A percentile compares a stretch with the other conserved stretches of the same genome.
Conservation (phyloP, 305 asterid species). For the Withania somnifera region DNA sequence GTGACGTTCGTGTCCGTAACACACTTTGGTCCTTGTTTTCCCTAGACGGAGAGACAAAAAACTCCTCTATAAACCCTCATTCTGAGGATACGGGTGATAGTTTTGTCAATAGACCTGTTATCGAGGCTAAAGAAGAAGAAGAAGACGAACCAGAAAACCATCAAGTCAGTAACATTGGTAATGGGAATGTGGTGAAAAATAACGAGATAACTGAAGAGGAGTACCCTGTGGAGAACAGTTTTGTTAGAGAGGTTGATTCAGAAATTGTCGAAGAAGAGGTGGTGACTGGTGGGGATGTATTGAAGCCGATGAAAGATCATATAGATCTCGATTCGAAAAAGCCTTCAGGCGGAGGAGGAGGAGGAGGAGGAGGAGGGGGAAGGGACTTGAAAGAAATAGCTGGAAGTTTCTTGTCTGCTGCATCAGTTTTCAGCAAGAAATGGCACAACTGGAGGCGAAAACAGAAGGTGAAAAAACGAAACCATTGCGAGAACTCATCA, state of each 20-base stretch:
- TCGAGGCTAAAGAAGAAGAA: constrained; percentile 34
- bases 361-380: constrained; percentile 10
- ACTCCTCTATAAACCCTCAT: constrained; percentile 3
- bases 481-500: constrained; percentile 20
- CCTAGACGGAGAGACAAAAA: constrained; percentile 39
- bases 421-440: constrained; percentile 87
- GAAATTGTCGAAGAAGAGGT: constrained; percentile 66
- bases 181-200: constrained; percentile 9
- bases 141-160: constrained; percentile 14
- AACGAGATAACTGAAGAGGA: constrained; percentile 25
- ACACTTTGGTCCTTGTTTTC: constrained; percentile 63
- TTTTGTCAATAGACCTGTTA: constrained; percentile 36
- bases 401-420: constrained; percentile 75
- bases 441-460: constrained; percentile 90
- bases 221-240: constrained; percentile 18
- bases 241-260: constrained; percentile 13
- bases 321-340: constrained; percentile 59
- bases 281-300: constrained; percentile 13
- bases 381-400: constrained; percentile 31
- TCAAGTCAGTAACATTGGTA: not conserved
- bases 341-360: constrained; percentile 25
- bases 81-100: constrained; percentile 21
- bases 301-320: constrained; percentile 74
- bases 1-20: constrained; percentile 80
- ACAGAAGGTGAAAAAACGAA: constrained; percentile 71